A percentile compares a stretch with the other conserved stretches of the same genome.
Evolutionary conservation across 2,329 filamentous ascomycete species (phyloP).

Genomic region (Alternaria solani): DNA sequence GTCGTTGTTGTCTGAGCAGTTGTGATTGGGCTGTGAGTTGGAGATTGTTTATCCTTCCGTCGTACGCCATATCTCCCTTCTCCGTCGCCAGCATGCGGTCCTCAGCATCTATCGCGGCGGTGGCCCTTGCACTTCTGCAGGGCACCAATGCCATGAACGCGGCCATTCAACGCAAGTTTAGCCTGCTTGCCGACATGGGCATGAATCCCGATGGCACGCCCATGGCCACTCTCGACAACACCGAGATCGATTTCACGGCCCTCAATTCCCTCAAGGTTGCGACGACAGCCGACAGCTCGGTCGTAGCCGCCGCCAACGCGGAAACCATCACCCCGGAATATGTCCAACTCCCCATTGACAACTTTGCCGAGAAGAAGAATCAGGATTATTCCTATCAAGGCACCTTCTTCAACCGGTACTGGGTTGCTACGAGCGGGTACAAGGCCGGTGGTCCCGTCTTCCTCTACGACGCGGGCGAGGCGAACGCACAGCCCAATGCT

Average conservation of each 20-base stretch:
- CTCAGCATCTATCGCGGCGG: constrained; percentile 28
- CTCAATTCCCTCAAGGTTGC: constrained; percentile 12
- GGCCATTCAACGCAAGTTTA: constrained; percentile 32
- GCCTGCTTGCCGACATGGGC: constrained; percentile 44
- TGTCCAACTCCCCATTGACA: constrained; percentile 47
- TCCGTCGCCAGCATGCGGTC: constrained; percentile 33
- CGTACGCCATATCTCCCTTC: not conserved
- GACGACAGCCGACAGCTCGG: constrained; percentile 5
- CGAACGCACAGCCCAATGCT: constrained; percentile 37
- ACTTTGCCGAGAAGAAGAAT: constrained; percentile 42
- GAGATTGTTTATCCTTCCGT: not conserved
- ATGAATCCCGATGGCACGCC: constrained; percentile 43
- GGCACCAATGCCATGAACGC: constrained; percentile 31
- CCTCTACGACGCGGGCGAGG: constrained; percentile 50
- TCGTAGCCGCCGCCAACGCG: not conserved
- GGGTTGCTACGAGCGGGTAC: constrained; percentile 46
- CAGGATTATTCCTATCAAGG: constrained; percentile 28
- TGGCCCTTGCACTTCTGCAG: constrained; percentile 38
- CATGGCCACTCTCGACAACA: constrained; percentile 21
- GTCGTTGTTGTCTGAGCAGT: not conserved
- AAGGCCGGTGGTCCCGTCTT: constrained; percentile 50
- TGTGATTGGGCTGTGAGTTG: not conserved
- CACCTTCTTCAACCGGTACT: constrained; percentile 50
- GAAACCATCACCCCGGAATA: constrained; percentile 39
- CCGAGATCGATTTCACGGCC: not conserved